Conservation (phyloP, 2,329 filamentous ascomycete genomes). For the Clonostachys rosea region DNA sequence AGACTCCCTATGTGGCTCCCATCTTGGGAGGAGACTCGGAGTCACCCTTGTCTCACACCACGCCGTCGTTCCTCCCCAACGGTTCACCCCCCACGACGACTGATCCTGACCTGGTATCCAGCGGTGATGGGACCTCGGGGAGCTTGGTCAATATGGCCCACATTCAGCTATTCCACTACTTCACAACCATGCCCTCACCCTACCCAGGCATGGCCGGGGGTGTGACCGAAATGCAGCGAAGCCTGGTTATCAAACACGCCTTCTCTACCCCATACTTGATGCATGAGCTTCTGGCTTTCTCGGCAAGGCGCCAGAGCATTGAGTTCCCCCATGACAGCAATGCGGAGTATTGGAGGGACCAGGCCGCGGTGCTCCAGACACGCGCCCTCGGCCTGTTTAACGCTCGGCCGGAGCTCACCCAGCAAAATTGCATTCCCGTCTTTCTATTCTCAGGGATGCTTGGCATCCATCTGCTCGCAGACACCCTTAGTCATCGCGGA, state of each 20-base stretch:
- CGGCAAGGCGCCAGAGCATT: neutral
- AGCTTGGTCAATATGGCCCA: too few species aligned
- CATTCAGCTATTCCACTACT: too few species aligned
- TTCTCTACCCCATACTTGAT: neutral
- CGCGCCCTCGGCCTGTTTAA: constrained; percentile 22
- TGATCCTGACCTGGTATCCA: too few species aligned
- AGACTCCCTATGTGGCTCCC: too few species aligned
- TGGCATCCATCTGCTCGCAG: constrained; percentile 27
- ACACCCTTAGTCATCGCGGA: constrained; percentile 20
- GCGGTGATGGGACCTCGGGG: too few species aligned
- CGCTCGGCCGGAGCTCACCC: constrained; percentile 6
- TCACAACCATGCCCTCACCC: too few species aligned
- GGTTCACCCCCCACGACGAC: too few species aligned
- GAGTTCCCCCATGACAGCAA: neutral
- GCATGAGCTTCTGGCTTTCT: neutral
- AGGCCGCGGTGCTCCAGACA: constrained; percentile 20
- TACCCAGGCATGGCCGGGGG: too few species aligned
- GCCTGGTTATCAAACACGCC: neutral
- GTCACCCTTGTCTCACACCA: too few species aligned
- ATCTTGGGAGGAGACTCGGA: too few species aligned
- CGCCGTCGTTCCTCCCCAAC: too few species aligned
- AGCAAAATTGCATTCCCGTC: constrained; percentile 17
- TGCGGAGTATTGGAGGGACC: neutral
- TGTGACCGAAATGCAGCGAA: too few species aligned
- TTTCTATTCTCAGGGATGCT: constrained; percentile 22